A percentile compares a stretch with the other conserved stretches of the same genome.
Evolutionary conservation across 768 basidiomycete species (phyloP).

Genomic region (Termitomyces sp.): DNA sequence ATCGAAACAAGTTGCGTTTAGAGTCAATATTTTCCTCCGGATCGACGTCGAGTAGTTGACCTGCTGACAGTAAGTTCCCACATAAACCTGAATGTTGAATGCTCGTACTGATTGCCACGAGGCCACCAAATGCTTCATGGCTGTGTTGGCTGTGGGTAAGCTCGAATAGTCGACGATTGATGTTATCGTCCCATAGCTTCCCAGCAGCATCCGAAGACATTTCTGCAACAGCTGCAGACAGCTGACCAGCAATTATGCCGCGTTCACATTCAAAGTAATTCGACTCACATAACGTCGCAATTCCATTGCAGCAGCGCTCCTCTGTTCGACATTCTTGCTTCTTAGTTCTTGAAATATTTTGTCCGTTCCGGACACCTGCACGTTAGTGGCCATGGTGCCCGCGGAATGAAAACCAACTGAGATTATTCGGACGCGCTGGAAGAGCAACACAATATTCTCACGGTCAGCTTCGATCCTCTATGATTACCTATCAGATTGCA

Average conservation of each 20-base stretch:
- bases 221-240: conserved; percentile 69
- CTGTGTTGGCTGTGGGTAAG: conserved; percentile 79
- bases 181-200: conserved; percentile 83
- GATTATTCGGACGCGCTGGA: not conserved
- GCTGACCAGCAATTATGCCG: conserved; percentile 38
- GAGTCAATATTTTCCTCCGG: conserved; percentile 81
- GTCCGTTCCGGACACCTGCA: conserved; percentile 56
- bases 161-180: conserved; percentile 77
- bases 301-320: conserved; percentile 67
- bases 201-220: conserved; percentile 79
- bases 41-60: conserved; percentile 73
- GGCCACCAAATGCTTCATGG: conserved; percentile 80
- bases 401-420: not conserved
- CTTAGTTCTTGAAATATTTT: conserved; percentile 67
- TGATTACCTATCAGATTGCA: no score
- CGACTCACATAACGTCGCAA: conserved; percentile 69
- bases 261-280: conserved; percentile 4
- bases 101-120: conserved; percentile 79
- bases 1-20: conserved; percentile 76
- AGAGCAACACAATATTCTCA: not conserved
- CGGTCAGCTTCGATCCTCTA: not conserved
- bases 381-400: conserved; percentile 57
- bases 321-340: conserved; percentile 60
- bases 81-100: not conserved
- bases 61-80: conserved; percentile 28